Conservation (phyloP, 129 eudicot genomes). For the Flaveria robusta region DNA sequence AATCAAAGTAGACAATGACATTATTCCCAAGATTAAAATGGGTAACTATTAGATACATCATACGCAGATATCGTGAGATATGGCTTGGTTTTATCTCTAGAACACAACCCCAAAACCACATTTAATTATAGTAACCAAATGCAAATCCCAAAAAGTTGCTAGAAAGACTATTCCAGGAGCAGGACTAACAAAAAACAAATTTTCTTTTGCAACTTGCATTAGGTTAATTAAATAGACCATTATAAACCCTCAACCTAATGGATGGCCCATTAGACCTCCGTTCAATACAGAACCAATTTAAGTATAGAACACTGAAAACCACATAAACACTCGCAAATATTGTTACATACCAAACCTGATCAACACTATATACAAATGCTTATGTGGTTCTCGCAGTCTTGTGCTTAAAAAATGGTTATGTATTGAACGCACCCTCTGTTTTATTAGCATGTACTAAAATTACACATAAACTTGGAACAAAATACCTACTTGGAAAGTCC, state of each 20-base stretch:
- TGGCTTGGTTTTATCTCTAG: background rate
- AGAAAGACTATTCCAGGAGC: background rate
- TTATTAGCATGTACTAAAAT: background rate
- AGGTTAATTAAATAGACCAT: background rate
- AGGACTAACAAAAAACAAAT: background rate
- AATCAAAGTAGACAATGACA: too few relatives aligned
- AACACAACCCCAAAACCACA: background rate
- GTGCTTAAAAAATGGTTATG: background rate
- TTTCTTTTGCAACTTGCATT: constrained; percentile 7
- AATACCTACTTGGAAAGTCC: constrained; percentile 78
- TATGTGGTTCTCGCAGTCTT: background rate
- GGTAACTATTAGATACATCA: background rate
- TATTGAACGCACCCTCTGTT: background rate
- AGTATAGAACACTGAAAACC: background rate
- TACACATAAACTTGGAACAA: constrained; percentile 23
- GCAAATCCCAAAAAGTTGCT: background rate
- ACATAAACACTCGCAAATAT: background rate
- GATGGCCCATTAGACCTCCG: background rate
- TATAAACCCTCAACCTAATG: background rate
- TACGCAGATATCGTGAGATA: background rate
- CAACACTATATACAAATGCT: background rate
- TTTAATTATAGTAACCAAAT: background rate
- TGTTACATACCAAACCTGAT: background rate
- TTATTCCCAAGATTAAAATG: background rate
- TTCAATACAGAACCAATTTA: background rate